Conservation (phyloP, 331 rosid species). For the Malus hybrid region DNA sequence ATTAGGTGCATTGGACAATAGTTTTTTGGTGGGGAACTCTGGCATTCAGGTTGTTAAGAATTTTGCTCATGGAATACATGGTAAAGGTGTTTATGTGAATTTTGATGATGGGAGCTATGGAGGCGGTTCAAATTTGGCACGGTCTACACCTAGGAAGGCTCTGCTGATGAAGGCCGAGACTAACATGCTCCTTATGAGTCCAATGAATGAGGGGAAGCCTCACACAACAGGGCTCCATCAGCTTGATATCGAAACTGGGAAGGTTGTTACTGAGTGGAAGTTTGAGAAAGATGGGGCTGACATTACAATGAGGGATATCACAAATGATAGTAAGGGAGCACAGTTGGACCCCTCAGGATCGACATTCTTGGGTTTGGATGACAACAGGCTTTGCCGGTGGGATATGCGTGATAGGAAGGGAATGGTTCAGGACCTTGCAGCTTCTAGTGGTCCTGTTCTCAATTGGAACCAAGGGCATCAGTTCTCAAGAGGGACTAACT, state of each 20-base stretch:
- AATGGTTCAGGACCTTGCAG: conserved; percentile 78
- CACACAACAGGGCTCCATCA: conserved; percentile 81
- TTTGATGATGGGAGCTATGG: conserved; percentile 42
- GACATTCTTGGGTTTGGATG: conserved; percentile 90
- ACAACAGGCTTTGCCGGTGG: conserved; percentile 96
- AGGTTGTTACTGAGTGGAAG: conserved; percentile 84
- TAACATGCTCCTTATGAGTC: conserved; percentile 97
- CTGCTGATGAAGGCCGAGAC: conserved; percentile 93
- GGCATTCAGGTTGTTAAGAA: conserved; percentile 94
- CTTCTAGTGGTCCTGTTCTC: conserved; percentile 55
- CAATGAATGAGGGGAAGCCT: conserved; percentile 58
- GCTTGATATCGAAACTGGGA: conserved; percentile 90
- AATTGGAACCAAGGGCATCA: conserved; percentile 97
- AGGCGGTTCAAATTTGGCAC: conserved; percentile 23
- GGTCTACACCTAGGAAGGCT: conserved; percentile 72
- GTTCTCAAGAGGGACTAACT: conserved; percentile 87
- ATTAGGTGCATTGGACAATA: conserved; percentile 91
- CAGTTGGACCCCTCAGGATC: conserved; percentile 95
- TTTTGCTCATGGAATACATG: conserved; percentile 77
- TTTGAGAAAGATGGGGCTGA: conserved; percentile 94
- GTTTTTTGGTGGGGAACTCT: conserved; percentile 76
- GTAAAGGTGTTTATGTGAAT: conserved; percentile 84
- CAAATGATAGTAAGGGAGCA: conserved; percentile 84
- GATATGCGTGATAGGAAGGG: conserved; percentile 97
- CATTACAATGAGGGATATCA: conserved; percentile 85